A percentile compares a stretch with the other conserved stretches of the same genome.
Conservation (phyloP, 2,329 filamentous ascomycete genomes). For the Ophiostoma sp. region DNA sequence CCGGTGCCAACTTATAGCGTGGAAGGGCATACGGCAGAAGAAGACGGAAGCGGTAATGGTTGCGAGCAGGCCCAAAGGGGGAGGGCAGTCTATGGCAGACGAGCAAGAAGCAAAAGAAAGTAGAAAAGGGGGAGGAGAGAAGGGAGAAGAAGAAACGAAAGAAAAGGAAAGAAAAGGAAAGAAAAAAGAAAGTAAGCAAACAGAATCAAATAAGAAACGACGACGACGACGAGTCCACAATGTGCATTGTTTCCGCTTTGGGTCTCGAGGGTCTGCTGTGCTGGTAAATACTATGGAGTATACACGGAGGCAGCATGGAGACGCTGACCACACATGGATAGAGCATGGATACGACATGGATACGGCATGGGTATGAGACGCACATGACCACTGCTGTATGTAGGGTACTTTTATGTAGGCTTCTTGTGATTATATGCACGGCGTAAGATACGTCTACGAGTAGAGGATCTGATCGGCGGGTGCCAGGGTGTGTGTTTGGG, state of each 20-base stretch:
- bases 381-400: conserved; percentile 2
- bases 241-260: not conserved
- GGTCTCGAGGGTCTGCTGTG: not conserved
- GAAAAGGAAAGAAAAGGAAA: not conserved
- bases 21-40: not conserved
- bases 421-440: not conserved
- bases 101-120: not conserved
- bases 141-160: not conserved
- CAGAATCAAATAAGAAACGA: not conserved
- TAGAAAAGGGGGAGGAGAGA: not conserved
- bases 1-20: not conserved
- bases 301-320: too few relatives aligned
- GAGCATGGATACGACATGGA: too few relatives aligned
- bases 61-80: not conserved
- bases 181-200: not conserved
- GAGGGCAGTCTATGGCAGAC: not conserved
- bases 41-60: not conserved
- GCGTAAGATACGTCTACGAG: too few relatives aligned
- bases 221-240: not conserved
- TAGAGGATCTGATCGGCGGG: not conserved
- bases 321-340: too few relatives aligned
- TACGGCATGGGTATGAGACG: not conserved
- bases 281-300: not conserved
- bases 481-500: not conserved
- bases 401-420: not conserved